Evolutionary conservation across 1,284 basidiomycete genomes (phyloP).

Genomic region (Tilletia walkeri): DNA sequence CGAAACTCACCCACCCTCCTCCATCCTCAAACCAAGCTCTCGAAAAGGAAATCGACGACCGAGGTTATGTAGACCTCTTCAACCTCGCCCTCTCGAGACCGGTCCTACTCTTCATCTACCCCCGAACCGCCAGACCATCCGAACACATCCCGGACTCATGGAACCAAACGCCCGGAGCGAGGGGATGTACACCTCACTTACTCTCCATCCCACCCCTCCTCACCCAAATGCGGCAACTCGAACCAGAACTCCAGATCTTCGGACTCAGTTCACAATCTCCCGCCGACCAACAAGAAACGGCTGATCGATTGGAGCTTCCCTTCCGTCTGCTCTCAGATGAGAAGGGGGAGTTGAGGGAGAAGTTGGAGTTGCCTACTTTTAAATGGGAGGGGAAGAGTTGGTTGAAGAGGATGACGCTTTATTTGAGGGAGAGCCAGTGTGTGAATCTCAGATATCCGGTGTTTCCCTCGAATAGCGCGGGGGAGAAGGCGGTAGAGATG

Average conservation of each 20-base stretch:
- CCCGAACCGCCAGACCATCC: constrained; percentile 22
- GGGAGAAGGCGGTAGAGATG: constrained; percentile 32
- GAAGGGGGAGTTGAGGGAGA: constrained; percentile 21
- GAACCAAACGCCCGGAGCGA: constrained; percentile 27
- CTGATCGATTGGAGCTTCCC: constrained; percentile 16
- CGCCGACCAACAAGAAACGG: constrained; percentile 25
- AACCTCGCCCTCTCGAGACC: constrained; percentile 39
- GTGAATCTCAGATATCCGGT: constrained; percentile 45
- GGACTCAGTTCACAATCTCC: constrained; percentile 38
- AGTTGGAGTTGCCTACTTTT: constrained; percentile 38
- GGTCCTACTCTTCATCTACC: constrained; percentile 45
- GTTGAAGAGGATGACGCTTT: constrained; percentile 38
- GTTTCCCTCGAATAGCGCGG: constrained; percentile 29
- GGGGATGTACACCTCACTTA: constrained; percentile 35
- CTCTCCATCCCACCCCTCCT: constrained; percentile 28
- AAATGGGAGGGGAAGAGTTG: constrained; percentile 24
- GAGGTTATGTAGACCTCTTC: constrained; percentile 43
- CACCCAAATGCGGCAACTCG: constrained; percentile 22
- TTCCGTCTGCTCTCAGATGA: constrained; percentile 35
- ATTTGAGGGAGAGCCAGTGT: constrained; percentile 44
- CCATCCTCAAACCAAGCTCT: not conserved
- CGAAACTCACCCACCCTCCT: constrained; percentile 21
- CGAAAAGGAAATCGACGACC: not conserved
- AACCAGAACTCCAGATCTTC: constrained; percentile 37
- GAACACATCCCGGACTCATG: constrained; percentile 23